phyloP scores from a whole-genome alignment of 1,139 yeast species.

The Sugiyamaella novakii region DNA sequence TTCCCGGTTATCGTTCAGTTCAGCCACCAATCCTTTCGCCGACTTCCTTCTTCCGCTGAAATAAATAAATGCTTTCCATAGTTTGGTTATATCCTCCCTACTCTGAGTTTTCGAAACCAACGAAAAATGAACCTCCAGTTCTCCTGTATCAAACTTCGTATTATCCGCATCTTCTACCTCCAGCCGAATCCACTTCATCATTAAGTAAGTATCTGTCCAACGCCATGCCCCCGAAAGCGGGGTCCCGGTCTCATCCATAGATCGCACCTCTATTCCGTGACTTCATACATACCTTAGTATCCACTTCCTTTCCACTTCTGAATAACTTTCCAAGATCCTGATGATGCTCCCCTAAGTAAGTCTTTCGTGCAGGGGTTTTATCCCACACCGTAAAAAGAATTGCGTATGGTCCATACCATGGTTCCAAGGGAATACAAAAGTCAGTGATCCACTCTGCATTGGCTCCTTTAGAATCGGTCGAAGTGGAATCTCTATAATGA shows the following conservation, averaged over 20 bases:
- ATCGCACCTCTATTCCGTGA: neutral
- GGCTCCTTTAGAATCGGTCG: slow-evolving; percentile 38
- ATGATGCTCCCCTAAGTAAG: slow-evolving; percentile 60
- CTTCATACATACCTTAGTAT: slow-evolving; percentile 4
- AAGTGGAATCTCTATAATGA: slow-evolving; percentile 40
- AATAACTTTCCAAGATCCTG: slow-evolving; percentile 50
- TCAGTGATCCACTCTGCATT: slow-evolving; percentile 45
- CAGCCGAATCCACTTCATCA: slow-evolving; percentile 4
- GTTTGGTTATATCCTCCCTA: slow-evolving; percentile 20
- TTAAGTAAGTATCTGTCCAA: neutral
- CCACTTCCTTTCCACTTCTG: slow-evolving; percentile 1
- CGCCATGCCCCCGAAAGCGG: neutral
- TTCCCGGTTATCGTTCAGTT: slow-evolving; percentile 22
- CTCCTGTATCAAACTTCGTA: slow-evolving; percentile 50
- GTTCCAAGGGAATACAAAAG: slow-evolving; percentile 35
- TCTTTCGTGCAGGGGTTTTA: slow-evolving; percentile 40
- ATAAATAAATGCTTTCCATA: slow-evolving; percentile 26
- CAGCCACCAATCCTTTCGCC: slow-evolving; percentile 11
- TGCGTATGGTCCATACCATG: slow-evolving; percentile 30
- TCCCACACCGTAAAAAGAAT: slow-evolving; percentile 45
- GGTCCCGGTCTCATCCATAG: neutral
- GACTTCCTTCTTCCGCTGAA: slow-evolving; percentile 5
- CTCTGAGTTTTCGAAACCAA: slow-evolving; percentile 23
- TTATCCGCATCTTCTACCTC: neutral
- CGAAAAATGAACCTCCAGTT: slow-evolving; percentile 55